Conservation (phyloP, 805 yeast species). For the Starmerella vitae region DNA sequence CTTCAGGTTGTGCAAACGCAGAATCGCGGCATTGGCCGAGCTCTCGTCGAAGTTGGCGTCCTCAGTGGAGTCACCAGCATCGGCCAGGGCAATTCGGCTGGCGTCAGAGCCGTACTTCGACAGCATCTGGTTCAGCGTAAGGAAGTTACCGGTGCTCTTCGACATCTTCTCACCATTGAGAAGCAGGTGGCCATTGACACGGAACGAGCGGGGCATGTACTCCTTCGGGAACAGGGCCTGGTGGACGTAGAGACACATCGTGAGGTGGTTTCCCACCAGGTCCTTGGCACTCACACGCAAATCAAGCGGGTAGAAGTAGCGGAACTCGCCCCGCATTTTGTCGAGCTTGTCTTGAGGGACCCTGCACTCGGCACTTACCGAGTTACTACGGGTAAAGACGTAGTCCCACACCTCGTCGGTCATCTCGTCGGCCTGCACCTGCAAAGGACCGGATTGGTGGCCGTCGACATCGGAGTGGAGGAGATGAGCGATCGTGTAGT, state of each 20-base stretch:
- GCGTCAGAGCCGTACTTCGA: slow-evolving; percentile 96
- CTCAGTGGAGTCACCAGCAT: slow-evolving; percentile 94
- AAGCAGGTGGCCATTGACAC: slow-evolving; percentile 91
- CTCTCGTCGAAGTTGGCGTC: slow-evolving; percentile 97
- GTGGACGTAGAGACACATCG: slow-evolving; percentile 86
- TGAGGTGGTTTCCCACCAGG: slow-evolving; percentile 91
- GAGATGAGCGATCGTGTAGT: slow-evolving; percentile 77
- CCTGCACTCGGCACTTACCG: slow-evolving; percentile 34
- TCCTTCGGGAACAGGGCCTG: slow-evolving; percentile 83
- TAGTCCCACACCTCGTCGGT: slow-evolving; percentile 90
- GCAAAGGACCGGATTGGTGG: slow-evolving; percentile 52
- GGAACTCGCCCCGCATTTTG: slow-evolving; percentile 80
- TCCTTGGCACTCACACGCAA: slow-evolving; percentile 90
- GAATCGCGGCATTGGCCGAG: slow-evolving; percentile 92
- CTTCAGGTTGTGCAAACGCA: slow-evolving; percentile 79
- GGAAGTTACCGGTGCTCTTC: slow-evolving; percentile 91
- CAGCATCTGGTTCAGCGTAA: slow-evolving; percentile 74
- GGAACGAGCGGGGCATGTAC: slow-evolving; percentile 87
- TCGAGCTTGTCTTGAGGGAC: slow-evolving; percentile 57
- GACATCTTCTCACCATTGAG: slow-evolving; percentile 97
- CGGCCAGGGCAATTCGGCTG: slow-evolving; percentile 91
- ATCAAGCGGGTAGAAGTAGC: slow-evolving; percentile 92
- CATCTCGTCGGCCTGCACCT: slow-evolving; percentile 68
- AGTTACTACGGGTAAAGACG: slow-evolving; percentile 62
- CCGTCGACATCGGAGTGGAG: slow-evolving; percentile 84